These are phyloP conservation scores for Excoecaria agallocha DNA, from an alignment of 345 rosid species.

Conservation along the genomic window DNA sequence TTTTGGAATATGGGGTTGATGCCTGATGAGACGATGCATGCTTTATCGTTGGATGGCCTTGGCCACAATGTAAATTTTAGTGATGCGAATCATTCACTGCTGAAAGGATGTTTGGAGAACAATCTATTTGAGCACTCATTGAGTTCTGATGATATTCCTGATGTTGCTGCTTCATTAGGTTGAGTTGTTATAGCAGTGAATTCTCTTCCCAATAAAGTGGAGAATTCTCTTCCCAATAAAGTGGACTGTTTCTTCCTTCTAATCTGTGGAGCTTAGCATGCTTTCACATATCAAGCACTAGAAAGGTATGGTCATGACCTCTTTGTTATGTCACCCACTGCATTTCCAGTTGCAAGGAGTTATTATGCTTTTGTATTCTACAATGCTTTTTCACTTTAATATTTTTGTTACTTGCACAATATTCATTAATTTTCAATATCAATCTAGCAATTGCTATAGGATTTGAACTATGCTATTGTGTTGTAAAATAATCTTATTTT, in stretches of 20 bases:
- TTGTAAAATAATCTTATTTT: too few species aligned
- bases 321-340: neutral
- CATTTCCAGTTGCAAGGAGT: neutral
- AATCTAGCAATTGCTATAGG: neutral
- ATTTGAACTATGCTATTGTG: neutral
- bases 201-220: neutral
- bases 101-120: constrained; percentile 6
- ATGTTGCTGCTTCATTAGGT: constrained; percentile 28
- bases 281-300: neutral
- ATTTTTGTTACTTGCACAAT: neutral
- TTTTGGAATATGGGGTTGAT: constrained; percentile 33
- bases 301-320: neutral
- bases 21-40: constrained; percentile 20
- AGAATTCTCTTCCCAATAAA: neutral
- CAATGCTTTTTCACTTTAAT: too few species aligned
- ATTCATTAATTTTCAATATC: neutral
- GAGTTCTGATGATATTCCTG: constrained; percentile 29
- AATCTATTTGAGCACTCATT: constrained; percentile 19
- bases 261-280: constrained; percentile 4
- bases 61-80: neutral
- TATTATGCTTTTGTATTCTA: neutral
- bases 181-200: constrained; percentile 1
- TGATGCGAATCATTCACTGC: constrained; percentile 4
- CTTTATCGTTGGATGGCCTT: neutral
- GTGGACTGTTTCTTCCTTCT: neutral